Evolutionary conservation across 1,139 yeast species (phyloP).

Genomic region (Candida sanyaensis): DNA sequence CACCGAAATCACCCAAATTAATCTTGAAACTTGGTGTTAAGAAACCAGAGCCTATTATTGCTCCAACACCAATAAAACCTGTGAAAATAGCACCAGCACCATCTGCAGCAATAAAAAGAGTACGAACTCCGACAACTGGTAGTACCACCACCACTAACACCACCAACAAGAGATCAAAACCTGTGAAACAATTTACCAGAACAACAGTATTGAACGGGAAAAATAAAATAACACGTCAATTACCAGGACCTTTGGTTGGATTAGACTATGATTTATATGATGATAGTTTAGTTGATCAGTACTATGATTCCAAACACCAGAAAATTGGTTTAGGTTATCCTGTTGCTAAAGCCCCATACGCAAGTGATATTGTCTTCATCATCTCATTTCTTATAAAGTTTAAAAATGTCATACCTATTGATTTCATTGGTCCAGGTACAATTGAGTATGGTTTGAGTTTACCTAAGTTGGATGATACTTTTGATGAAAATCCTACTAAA

Average conservation of each 20-base stretch:
- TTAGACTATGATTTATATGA: slow-evolving; percentile 41
- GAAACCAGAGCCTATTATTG: neutral
- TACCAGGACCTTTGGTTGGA: slow-evolving; percentile 44
- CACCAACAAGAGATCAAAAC: neutral
- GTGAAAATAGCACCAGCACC: neutral
- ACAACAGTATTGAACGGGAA: slow-evolving; percentile 36
- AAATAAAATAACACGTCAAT: slow-evolving; percentile 33
- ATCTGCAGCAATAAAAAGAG: neutral
- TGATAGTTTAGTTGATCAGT: slow-evolving; percentile 27
- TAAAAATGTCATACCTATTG: slow-evolving; percentile 28
- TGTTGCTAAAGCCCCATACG: slow-evolving; percentile 36
- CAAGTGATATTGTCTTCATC: slow-evolving; percentile 44
- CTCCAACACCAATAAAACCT: neutral
- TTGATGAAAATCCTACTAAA: neutral
- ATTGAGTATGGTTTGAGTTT: slow-evolving; percentile 52
- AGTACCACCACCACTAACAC: neutral
- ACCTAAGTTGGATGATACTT: slow-evolving; percentile 18
- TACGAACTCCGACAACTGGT: neutral
- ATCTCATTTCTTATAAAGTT: slow-evolving; percentile 49
- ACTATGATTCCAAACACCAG: slow-evolving; percentile 22
- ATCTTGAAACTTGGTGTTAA: slow-evolving; percentile 7
- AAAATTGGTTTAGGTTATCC: slow-evolving; percentile 35
- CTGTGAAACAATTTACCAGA: slow-evolving; percentile 20
- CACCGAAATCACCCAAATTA: slow-evolving; percentile 8
- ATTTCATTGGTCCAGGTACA: slow-evolving; percentile 44